Evolutionary conservation across 805 yeast species (phyloP).

Genomic region (Wickerhamiella siamensis): DNA sequence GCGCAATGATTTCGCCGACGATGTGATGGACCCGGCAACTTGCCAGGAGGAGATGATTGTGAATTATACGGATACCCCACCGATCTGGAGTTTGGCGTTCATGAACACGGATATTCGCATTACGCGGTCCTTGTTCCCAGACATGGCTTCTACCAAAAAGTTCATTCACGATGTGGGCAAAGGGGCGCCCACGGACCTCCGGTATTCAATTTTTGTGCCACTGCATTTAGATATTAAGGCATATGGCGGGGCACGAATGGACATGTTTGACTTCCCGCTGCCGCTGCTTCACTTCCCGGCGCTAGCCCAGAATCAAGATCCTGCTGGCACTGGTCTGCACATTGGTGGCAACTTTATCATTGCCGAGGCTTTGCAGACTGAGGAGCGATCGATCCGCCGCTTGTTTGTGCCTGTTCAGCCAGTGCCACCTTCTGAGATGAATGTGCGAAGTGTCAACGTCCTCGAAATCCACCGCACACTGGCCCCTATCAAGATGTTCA

Average conservation of each 20-base stretch:
- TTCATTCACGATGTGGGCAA: slow-evolving; percentile 64
- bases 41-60: slow-evolving; percentile 33
- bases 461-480: slow-evolving; percentile 61
- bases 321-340: slow-evolving; percentile 20
- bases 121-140: slow-evolving; percentile 37
- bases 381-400: slow-evolving; percentile 41
- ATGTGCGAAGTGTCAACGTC: slow-evolving; percentile 31
- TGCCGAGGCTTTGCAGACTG: slow-evolving; percentile 45
- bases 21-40: slow-evolving; percentile 26
- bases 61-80: slow-evolving; percentile 34
- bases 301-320: slow-evolving; percentile 25
- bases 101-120: slow-evolving; percentile 36
- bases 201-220: slow-evolving; percentile 58
- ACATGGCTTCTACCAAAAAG: slow-evolving; percentile 36
- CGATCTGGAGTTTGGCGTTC: slow-evolving; percentile 38
- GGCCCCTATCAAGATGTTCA: slow-evolving; percentile 56
- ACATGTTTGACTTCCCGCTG: slow-evolving; percentile 67
- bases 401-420: slow-evolving; percentile 51
- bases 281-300: slow-evolving; percentile 66
- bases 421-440: slow-evolving; percentile 24
- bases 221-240: slow-evolving; percentile 31
- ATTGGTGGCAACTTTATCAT: slow-evolving; percentile 53
- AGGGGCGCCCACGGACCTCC: slow-evolving; percentile 60
- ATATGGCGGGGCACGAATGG: slow-evolving; percentile 15
- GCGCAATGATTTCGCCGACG: slow-evolving; percentile 24